These are phyloP conservation scores for Leccinum fuscescens DNA, from an alignment of 1,284 basidiomycete genomes.

Conservation along the genomic window DNA sequence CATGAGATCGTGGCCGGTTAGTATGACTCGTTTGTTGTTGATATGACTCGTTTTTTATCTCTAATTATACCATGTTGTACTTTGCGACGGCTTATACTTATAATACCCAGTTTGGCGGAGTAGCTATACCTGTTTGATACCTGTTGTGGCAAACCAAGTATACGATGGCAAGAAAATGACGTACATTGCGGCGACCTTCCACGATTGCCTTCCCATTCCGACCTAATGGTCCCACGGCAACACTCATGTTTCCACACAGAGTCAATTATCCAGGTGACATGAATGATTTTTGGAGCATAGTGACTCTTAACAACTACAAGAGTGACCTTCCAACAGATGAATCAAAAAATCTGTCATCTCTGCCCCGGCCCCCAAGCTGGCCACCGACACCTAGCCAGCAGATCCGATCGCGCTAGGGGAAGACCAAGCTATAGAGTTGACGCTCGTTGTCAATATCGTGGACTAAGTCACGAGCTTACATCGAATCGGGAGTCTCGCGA, in stretches of 20 bases:
- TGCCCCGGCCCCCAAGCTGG: conserved; percentile 60
- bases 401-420: conserved; percentile 93
- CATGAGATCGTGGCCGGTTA: background rate
- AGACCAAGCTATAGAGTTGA: conserved; percentile 70
- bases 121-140: conserved; percentile 74
- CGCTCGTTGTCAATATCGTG: background rate
- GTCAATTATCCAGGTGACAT: conserved; percentile 94
- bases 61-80: background rate
- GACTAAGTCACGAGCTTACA: conserved; percentile 47
- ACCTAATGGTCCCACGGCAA: conserved; percentile 92
- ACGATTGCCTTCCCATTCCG: conserved; percentile 90
- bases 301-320: conserved; percentile 15
- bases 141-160: conserved; percentile 1
- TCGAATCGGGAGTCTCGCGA: conserved; percentile 82
- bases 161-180: conserved; percentile 13
- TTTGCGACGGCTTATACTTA: too few relatives aligned
- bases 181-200: conserved; percentile 91
- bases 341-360: conserved; percentile 95
- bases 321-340: conserved; percentile 59
- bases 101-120: conserved; percentile 31
- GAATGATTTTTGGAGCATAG: conserved; percentile 66
- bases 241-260: conserved; percentile 88
- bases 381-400: conserved; percentile 91
- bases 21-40: background rate
- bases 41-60: background rate